A percentile compares a stretch with the other conserved stretches of the same genome.
phyloP scores from a whole-genome alignment of 2,329 filamentous ascomycete species.

The Orbilia javanica region DNA sequence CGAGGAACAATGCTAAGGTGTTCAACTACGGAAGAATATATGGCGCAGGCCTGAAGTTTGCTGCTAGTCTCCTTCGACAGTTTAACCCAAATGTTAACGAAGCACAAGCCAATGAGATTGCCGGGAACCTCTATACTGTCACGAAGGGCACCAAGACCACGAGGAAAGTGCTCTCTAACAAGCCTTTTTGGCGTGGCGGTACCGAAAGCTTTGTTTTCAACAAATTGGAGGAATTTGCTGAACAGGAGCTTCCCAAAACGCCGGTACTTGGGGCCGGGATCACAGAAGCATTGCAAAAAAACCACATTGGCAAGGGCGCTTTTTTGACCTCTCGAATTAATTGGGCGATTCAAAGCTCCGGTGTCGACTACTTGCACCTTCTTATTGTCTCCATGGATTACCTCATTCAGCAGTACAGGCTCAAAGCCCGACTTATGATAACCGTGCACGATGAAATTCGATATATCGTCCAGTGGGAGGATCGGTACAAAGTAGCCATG shows the following conservation, averaged over 20 bases:
- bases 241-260: constrained; percentile 89
- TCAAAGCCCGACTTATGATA: constrained; percentile 86
- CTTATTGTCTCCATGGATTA: constrained; percentile 96
- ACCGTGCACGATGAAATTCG: constrained; percentile 98
- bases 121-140: constrained; percentile 82
- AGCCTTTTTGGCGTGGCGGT: constrained; percentile 91
- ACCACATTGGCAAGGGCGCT: constrained; percentile 86
- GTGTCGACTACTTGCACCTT: constrained; percentile 95
- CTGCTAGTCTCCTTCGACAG: constrained; percentile 86
- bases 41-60: constrained; percentile 95
- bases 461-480: constrained; percentile 85
- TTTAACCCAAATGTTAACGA: constrained; percentile 91
- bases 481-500: constrained; percentile 90
- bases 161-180: constrained; percentile 73
- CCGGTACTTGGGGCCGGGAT: constrained; percentile 95
- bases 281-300: constrained; percentile 90
- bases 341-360: constrained; percentile 98
- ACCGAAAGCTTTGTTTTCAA: constrained; percentile 99
- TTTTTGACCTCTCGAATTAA: constrained; percentile 98
- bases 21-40: constrained; percentile 99
- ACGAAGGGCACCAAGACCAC: constrained; percentile 83
- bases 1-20: constrained; percentile 92
- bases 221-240: constrained; percentile 95
- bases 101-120: constrained; percentile 79
- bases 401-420: constrained; percentile 83